Evolutionary conservation across 2,329 filamentous ascomycete genomes (phyloP).

Genomic region (Aspergillus intermedius): DNA sequence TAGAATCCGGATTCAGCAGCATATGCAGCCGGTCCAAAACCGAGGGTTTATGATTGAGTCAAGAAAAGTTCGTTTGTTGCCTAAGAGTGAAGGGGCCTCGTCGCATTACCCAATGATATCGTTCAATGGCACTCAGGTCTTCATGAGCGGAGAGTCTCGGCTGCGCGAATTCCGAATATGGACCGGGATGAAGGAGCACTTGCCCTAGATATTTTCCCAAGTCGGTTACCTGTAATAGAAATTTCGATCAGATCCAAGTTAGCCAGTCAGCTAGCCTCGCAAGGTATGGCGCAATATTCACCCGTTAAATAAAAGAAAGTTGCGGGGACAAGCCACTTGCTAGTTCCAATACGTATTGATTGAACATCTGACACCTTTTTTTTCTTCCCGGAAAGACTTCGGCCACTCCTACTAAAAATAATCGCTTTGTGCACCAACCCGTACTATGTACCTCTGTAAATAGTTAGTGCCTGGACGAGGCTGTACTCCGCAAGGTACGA

Average conservation of each 20-base stretch:
- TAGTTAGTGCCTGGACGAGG: too few relatives aligned
- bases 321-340: background rate
- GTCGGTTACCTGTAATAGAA: background rate
- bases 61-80: background rate
- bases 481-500: too few relatives aligned
- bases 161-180: background rate
- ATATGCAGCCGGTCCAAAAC: background rate
- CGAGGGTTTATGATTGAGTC: background rate
- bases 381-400: background rate
- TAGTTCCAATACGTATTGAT: background rate
- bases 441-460: too few relatives aligned
- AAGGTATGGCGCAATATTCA: background rate
- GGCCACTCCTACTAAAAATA: background rate
- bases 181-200: background rate
- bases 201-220: background rate
- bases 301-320: background rate
- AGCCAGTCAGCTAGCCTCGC: background rate
- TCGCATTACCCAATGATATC: constrained; percentile 4
- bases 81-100: constrained; percentile 4
- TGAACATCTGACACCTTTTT: background rate
- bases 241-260: background rate
- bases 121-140: background rate
- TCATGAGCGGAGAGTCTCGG: background rate
- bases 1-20: background rate
- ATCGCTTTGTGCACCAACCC: too few relatives aligned